Conservation (phyloP, 805 yeast species). For the Ogataea zsoltii region DNA sequence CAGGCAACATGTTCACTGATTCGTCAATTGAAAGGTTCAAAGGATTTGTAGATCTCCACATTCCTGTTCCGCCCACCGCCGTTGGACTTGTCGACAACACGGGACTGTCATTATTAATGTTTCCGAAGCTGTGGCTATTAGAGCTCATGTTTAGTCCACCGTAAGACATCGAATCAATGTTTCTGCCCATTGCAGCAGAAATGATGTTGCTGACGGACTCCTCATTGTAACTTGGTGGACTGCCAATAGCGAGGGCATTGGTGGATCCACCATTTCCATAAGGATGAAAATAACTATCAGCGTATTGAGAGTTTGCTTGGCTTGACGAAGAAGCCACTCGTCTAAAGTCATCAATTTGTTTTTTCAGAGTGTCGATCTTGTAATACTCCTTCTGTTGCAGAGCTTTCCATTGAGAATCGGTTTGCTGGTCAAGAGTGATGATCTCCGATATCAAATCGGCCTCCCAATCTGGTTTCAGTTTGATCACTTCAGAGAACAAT, state of each 20-base stretch:
- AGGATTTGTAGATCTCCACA: slow-evolving; percentile 17
- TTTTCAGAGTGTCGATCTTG: slow-evolving; percentile 29
- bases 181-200: slow-evolving; percentile 25
- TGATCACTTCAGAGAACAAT: slow-evolving; percentile 23
- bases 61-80: not conserved
- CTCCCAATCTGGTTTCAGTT: slow-evolving; percentile 35
- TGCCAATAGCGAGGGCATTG: slow-evolving; percentile 13
- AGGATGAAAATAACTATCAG: not conserved
- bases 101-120: slow-evolving; percentile 10
- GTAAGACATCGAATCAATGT: slow-evolving; percentile 16
- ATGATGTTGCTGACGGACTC: slow-evolving; percentile 23
- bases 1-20: not conserved
- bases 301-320: not conserved
- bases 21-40: slow-evolving; percentile 9
- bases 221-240: slow-evolving; percentile 18
- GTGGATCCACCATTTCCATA: slow-evolving; percentile 4
- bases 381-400: slow-evolving; percentile 38
- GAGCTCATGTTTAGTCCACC: slow-evolving; percentile 17
- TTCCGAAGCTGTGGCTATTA: slow-evolving; percentile 16
- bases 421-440: slow-evolving; percentile 31
- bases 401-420: slow-evolving; percentile 42
- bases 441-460: slow-evolving; percentile 31
- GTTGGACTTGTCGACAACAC: slow-evolving; percentile 15
- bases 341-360: slow-evolving; percentile 21
- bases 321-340: slow-evolving; percentile 2